phyloP scores from a whole-genome alignment of 495 filamentous ascomycete species.

The Talaromyces stipitatus region DNA sequence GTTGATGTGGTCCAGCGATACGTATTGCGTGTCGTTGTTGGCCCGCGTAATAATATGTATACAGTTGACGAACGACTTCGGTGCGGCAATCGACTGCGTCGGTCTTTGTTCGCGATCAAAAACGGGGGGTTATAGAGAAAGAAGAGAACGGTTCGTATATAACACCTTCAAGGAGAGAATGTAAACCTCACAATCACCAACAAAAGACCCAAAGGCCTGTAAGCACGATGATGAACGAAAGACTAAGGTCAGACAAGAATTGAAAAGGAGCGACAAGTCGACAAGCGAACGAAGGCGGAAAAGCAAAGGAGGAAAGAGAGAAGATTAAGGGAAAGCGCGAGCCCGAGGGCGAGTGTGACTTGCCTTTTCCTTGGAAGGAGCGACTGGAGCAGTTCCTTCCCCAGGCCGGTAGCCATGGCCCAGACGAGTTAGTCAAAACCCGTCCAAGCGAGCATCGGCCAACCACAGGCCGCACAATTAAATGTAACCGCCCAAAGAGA shows the following conservation, averaged over 20 bases:
- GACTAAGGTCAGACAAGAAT: conserved; percentile 1
- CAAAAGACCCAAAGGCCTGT: background rate
- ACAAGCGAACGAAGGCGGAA: conserved; percentile 10
- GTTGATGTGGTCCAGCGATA: no score
- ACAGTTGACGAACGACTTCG: no score
- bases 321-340: background rate
- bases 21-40: no score
- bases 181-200: background rate
- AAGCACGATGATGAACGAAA: conserved; percentile 9
- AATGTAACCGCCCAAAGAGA: background rate
- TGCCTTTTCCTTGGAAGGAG: background rate
- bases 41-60: no score
- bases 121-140: background rate
- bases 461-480: background rate
- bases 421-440: background rate
- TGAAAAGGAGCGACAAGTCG: conserved; percentile 6
- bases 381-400: background rate
- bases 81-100: no score
- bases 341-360: background rate
- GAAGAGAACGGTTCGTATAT: background rate
- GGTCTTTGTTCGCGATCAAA: background rate
- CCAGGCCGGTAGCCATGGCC: background rate
- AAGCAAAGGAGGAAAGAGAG: conserved; percentile 15
- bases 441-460: background rate
- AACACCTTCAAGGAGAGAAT: conserved; percentile 7